Base-by-base conservation (phyloP, 768 basidiomycete species). In the Astraeus odoratus region DNA sequence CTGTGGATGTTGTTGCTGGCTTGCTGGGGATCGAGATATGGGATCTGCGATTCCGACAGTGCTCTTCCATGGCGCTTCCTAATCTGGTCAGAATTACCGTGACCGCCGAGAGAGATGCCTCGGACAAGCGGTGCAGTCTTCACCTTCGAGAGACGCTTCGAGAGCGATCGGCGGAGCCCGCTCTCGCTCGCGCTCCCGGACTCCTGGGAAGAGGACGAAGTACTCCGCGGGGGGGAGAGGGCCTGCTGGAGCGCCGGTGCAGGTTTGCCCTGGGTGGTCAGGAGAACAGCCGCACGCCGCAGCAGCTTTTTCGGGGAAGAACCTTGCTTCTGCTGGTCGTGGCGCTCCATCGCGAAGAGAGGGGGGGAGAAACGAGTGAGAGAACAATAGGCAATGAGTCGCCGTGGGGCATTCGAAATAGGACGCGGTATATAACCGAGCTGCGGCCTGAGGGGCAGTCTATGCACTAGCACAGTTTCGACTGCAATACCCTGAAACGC, bases 281-380 rank as follows among this genome's bases (percentile, higher is more conserved):
- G 47, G 37, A 74, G 48, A 42, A 58, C 64, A 10, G 60, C 61
- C 1, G 72, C 71, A n/a, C 73, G 63, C 39, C 59, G 65, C 4
- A 74, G 54, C 24, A 59, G 47, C 13, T 60, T 63, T 25, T 29
- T 47, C 13, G 58, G 49, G n/a, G 12, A 1, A 31, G 35, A 19
- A 16, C 40, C 38, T 42, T 43, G 43, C 26, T 13, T 19, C 30
- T 48, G 36, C 22, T 24, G 31, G 16, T 45, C 37, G 23, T 39
- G 37, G 12, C 22, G 37, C 13, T 39, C 37, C 37, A 39, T 39
- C 15, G 8, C 23, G 24, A 8, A 24, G 3, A 24, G 16, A 23
- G 16, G 12, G 2, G 19, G 1, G 19, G 5, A 23, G 5, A 10
- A 23, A 22, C 37, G 19, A 38, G 2, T 4, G 9, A n/a, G 37